Percentiles rank a stretch among this genome's conserved stretches.
phyloP scores from a whole-genome alignment of 371 early-diverging fungal species.

The Chytridium lagenaria region DNA sequence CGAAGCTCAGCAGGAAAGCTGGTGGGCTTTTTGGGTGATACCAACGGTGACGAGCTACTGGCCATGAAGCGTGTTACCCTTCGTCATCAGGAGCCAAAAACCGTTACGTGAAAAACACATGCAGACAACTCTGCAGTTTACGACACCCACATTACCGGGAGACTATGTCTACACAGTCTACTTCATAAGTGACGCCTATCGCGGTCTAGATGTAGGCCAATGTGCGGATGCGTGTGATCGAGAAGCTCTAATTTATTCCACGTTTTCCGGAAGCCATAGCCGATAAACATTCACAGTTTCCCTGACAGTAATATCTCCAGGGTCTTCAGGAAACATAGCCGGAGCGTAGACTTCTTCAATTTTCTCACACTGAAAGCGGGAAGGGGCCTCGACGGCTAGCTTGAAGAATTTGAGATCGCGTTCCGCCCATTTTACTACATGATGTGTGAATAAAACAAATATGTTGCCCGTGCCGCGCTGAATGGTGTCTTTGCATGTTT shows the following conservation, averaged over 20 bases:
- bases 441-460: conserved; percentile 40
- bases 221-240: conserved; percentile 21
- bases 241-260: not conserved
- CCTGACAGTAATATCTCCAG: conserved; percentile 76
- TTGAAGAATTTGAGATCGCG: conserved; percentile 84
- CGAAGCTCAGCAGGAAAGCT: conserved; percentile 89
- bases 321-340: conserved; percentile 90
- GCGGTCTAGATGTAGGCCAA: conserved; percentile 69
- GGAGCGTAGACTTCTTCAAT: conserved; percentile 70
- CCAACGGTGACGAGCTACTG: conserved; percentile 68
- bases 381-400: conserved; percentile 69
- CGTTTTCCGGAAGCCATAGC: conserved; percentile 28
- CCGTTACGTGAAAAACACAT: conserved; percentile 27
- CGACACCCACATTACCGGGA: conserved; percentile 71
- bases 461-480: conserved; percentile 23
- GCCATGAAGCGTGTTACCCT: conserved; percentile 72
- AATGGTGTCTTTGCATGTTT: conserved; percentile 32
- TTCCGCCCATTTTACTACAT: conserved; percentile 59
- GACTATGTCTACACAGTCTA: conserved; percentile 65
- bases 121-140: conserved; percentile 60
- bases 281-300: conserved; percentile 83
- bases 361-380: conserved; percentile 75
- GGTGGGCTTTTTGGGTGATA: conserved; percentile 86
- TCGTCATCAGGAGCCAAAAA: conserved; percentile 60
- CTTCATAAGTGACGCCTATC: conserved; percentile 80